Percentiles rank a stretch among this genome's conserved stretches.
phyloP scores from a whole-genome alignment of 1,139 yeast genomes.

The Arxiozyma bovina region DNA sequence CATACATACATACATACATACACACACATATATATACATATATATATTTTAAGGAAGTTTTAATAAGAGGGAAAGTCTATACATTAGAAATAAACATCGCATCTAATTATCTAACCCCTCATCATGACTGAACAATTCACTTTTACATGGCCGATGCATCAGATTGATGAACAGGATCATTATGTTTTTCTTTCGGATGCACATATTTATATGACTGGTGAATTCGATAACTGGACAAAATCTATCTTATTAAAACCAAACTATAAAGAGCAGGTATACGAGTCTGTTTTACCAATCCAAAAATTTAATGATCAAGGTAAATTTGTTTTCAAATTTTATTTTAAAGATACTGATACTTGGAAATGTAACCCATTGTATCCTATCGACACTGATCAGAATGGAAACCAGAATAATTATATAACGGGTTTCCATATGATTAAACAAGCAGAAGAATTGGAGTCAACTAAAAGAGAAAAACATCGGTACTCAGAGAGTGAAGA shows the following conservation, averaged over 20 bases:
- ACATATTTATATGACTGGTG: slow-evolving; percentile 65
- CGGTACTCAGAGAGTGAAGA: neutral
- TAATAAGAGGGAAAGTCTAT: neutral
- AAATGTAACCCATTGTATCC: slow-evolving; percentile 39
- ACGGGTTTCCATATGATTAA: slow-evolving; percentile 29
- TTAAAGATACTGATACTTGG: slow-evolving; percentile 73
- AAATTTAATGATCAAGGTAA: slow-evolving; percentile 33
- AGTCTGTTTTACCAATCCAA: slow-evolving; percentile 46
- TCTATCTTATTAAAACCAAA: slow-evolving; percentile 51
- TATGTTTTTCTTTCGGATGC: neutral
- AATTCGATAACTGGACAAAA: slow-evolving; percentile 68
- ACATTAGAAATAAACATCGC: neutral
- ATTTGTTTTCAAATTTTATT: slow-evolving; percentile 45
- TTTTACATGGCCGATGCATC: slow-evolving; percentile 51
- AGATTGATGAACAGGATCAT: slow-evolving; percentile 34
- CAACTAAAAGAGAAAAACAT: slow-evolving; percentile 14
- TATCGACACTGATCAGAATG: slow-evolving; percentile 39
- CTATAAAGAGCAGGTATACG: slow-evolving; percentile 54
- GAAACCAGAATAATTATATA: slow-evolving; percentile 55
- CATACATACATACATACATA: too few species aligned
- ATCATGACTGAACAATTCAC: slow-evolving; percentile 11
- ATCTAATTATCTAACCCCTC: slow-evolving; percentile 15
- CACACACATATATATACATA: too few species aligned
- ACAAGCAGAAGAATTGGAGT: slow-evolving; percentile 8
- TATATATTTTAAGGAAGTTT: neutral